Percentiles rank a stretch among this genome's conserved stretches.
Evolutionary conservation across 2,329 filamentous ascomycete species (phyloP).

Genomic region (Fonsecaea pedrosoi): DNA sequence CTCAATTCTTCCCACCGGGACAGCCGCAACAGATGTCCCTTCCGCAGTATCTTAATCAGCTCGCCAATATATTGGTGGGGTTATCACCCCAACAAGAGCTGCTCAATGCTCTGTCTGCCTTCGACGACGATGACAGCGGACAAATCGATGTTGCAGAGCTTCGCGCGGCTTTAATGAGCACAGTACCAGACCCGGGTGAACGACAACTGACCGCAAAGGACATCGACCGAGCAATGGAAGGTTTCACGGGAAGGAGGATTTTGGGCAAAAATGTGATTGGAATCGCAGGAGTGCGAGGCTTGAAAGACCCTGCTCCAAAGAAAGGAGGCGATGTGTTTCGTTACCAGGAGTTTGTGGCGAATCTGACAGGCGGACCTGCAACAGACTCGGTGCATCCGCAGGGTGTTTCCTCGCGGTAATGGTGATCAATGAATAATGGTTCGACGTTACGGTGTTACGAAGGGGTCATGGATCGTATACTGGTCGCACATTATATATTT

Average conservation of each 20-base stretch:
- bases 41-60: slow-evolving; percentile 81
- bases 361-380: slow-evolving; percentile 61
- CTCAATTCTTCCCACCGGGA: slow-evolving; percentile 80
- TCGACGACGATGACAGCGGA: slow-evolving; percentile 93
- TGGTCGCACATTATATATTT: neutral
- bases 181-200: slow-evolving; percentile 75
- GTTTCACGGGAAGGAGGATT: slow-evolving; percentile 81
- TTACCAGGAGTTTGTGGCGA: slow-evolving; percentile 89
- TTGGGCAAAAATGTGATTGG: slow-evolving; percentile 67
- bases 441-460: neutral
- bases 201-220: slow-evolving; percentile 71
- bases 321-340: slow-evolving; percentile 87
- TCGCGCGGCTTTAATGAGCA: slow-evolving; percentile 81
- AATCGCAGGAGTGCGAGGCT: slow-evolving; percentile 36
- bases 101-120: slow-evolving; percentile 87
- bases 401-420: slow-evolving; percentile 23
- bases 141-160: slow-evolving; percentile 86
- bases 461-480: neutral
- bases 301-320: slow-evolving; percentile 48
- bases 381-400: slow-evolving; percentile 24
- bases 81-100: slow-evolving; percentile 82
- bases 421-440: neutral
- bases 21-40: slow-evolving; percentile 77
- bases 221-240: slow-evolving; percentile 84
- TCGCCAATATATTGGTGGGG: slow-evolving; percentile 75